Conservation (phyloP, 306 rosid genomes). For the Herpetospermum pedunculosum region DNA sequence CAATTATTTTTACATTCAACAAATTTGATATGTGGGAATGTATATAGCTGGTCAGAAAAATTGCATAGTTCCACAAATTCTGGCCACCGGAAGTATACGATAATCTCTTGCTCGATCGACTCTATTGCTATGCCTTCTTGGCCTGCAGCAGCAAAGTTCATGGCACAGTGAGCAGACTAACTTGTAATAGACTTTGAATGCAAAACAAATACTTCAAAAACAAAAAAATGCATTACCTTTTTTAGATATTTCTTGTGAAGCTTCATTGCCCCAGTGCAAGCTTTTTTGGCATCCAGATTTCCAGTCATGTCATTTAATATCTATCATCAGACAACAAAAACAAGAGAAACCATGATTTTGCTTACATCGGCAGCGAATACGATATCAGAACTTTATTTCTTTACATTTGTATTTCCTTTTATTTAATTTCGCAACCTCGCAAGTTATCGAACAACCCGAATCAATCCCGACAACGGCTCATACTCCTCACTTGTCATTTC, state of each 20-base stretch:
- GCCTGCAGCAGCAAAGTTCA: slow-evolving; percentile 40
- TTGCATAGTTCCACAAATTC: not conserved
- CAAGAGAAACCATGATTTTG: not conserved
- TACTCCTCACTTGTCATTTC: no score
- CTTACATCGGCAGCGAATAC: not conserved
- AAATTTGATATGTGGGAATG: slow-evolving; percentile 2
- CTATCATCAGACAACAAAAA: slow-evolving; percentile 29
- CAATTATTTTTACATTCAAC: slow-evolving; percentile 7
- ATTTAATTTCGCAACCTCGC: not conserved
- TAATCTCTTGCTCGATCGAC: slow-evolving; percentile 7
- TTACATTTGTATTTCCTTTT: not conserved
- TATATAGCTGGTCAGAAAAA: slow-evolving; percentile 1
- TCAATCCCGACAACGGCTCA: not conserved
- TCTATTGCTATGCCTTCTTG: slow-evolving; percentile 45
- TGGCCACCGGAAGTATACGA: not conserved
- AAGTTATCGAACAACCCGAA: not conserved
- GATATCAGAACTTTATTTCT: not conserved
- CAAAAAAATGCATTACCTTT: slow-evolving; percentile 34
- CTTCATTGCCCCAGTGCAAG: slow-evolving; percentile 93
- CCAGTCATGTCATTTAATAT: slow-evolving; percentile 91
- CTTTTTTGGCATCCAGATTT: slow-evolving; percentile 87
- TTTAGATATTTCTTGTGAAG: slow-evolving; percentile 86
- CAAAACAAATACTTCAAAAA: not conserved
- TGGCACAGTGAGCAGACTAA: not conserved
- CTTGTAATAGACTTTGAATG: not conserved